Conservation (phyloP, 1,284 basidiomycete genomes). For the Cryptococcus sp. region DNA sequence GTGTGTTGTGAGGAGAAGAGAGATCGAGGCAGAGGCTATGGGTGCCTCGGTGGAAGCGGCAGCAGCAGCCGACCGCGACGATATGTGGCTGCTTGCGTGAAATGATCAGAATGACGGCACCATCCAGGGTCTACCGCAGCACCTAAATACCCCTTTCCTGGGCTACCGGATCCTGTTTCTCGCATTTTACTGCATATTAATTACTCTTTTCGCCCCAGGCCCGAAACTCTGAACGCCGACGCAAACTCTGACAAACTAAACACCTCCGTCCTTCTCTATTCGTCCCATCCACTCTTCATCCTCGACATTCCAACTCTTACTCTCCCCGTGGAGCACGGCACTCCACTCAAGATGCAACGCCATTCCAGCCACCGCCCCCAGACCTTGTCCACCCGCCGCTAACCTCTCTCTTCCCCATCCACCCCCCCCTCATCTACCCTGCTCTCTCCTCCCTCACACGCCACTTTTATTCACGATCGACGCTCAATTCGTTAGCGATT, state of each 20-base stretch:
- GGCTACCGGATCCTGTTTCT: background rate
- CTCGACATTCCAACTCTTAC: background rate
- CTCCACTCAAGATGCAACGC: background rate
- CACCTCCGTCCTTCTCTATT: background rate
- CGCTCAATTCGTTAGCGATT: slow-evolving; percentile 38
- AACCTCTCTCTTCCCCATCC: background rate
- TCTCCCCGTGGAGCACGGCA: background rate
- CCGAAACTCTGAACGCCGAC: background rate
- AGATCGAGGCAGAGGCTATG: background rate
- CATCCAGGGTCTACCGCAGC: background rate
- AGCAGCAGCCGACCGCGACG: background rate
- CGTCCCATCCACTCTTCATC: background rate
- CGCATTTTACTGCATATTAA: background rate
- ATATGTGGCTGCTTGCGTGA: too few species aligned
- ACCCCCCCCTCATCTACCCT: slow-evolving; percentile 2
- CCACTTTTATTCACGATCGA: slow-evolving; percentile 47
- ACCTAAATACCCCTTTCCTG: background rate
- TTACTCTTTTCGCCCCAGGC: background rate
- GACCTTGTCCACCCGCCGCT: background rate
- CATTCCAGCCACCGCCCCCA: too few species aligned
- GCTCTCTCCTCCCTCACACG: slow-evolving; percentile 11
- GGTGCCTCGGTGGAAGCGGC: background rate
- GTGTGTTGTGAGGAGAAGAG: background rate
- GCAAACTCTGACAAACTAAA: background rate
- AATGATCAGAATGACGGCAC: too few species aligned